These are phyloP conservation scores for Suhomyces anneliseae DNA, from an alignment of 1,139 yeast genomes.

Conservation along the genomic window DNA sequence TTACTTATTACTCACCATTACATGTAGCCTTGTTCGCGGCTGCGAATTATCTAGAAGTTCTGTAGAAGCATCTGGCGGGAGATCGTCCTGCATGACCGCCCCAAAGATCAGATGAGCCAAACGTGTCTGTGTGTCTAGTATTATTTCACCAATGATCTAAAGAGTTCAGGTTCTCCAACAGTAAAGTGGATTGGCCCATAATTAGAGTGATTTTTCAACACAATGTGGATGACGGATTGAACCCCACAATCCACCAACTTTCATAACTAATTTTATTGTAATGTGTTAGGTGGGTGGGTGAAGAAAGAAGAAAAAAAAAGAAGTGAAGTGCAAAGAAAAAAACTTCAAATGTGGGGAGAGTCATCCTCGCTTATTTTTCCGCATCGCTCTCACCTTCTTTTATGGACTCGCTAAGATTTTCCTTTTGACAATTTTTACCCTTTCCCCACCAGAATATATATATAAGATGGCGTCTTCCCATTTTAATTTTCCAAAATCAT, in stretches of 20 bases:
- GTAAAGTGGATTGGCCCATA: too few relatives aligned
- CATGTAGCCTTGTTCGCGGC: not conserved
- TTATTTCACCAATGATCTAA: too few relatives aligned
- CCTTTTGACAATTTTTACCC: not conserved
- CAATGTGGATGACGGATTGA: too few relatives aligned
- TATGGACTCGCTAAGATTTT: conserved; percentile 7
- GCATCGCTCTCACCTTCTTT: conserved; percentile 9
- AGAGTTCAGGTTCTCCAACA: too few relatives aligned
- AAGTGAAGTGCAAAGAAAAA: too few relatives aligned
- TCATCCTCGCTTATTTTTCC: conserved; percentile 1
- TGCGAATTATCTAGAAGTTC: not conserved
- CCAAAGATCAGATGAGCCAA: too few relatives aligned
- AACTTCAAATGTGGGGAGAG: not conserved
- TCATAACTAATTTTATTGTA: not conserved
- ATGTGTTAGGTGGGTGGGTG: not conserved
- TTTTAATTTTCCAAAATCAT: not conserved
- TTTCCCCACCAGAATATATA: not conserved
- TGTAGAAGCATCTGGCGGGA: too few relatives aligned
- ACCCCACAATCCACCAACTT: too few relatives aligned
- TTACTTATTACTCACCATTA: not conserved
- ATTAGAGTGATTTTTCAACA: too few relatives aligned
- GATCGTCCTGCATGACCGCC: too few relatives aligned
- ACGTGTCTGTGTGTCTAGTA: too few relatives aligned
- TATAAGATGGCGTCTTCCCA: not conserved
- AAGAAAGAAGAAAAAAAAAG: too few relatives aligned